Evolutionary conservation across 257 asterid species (phyloP), one percentile per base, ranked within the genome.

Genomic region (Oldenlandia corymbosa): DNA sequence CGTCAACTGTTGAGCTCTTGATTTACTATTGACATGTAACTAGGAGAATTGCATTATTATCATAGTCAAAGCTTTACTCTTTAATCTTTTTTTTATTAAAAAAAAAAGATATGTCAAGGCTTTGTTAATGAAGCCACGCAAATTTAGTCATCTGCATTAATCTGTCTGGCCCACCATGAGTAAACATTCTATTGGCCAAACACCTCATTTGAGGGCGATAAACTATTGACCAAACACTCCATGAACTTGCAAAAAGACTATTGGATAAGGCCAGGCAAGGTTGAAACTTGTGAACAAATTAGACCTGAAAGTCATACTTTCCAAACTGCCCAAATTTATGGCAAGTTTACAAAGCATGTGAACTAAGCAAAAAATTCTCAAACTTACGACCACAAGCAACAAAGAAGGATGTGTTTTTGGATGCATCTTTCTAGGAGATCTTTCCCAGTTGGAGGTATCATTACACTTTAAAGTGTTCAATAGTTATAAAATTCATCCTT

Each of bases 201-300:
- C n/a, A 34, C 0, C 14, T 17, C 4, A 54, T 34, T 23, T 23
- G 36, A 10, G 41, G n/a, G 30, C 5, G n/a, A 34, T 55, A 60
- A 21, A 68, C 18, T 23, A 34, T 56, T 18, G 43, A 30, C 45
- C 61, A 30, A 30, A 31, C 13, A 46, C 57, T 28, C 5, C 5
- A 42, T 54, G n/a, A 53, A 4, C 46, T 62, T 43, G 55, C 16
- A 66, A n/a, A 28, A 53, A 41, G 24, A 31, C 11, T 24, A 12
- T 9, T 21, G 28, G 52, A 18, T 18, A 32, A 30, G 32, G 46
- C 7, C 18, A 63, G 45, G 26, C 54, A 12, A 58, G 36, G 32
- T 13, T 48, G 66, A 56, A 63, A 17, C 75, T 36, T 70, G 70
- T 64, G 61, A 63, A 11, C 9, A 55, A 70, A 18, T n/a, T n/a